These are phyloP conservation scores for Starmerella khaoyaiensis DNA, from an alignment of 805 yeast species.

Conservation along the genomic window DNA sequence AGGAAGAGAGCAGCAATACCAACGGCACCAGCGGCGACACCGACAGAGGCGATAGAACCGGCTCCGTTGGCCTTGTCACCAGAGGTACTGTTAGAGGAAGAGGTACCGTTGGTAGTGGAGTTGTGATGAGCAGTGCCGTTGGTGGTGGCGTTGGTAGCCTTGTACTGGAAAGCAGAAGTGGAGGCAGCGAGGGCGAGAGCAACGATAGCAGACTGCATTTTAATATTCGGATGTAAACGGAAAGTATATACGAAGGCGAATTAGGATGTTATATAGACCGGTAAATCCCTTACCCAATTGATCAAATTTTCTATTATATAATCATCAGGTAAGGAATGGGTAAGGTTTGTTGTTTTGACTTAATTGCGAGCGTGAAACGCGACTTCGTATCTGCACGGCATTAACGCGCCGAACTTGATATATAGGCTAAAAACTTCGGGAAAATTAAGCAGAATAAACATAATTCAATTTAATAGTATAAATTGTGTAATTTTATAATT, in stretches of 20 bases:
- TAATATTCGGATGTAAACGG: not conserved
- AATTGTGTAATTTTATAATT: too few species aligned
- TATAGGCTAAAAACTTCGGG: too few species aligned
- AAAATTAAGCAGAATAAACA: too few species aligned
- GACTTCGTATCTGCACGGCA: too few species aligned
- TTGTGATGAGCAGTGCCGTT: not conserved
- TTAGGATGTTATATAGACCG: not conserved
- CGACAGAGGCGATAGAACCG: conserved; percentile 11
- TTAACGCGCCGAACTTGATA: too few species aligned
- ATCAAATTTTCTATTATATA: too few species aligned
- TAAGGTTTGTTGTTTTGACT: too few species aligned
- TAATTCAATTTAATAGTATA: too few species aligned
- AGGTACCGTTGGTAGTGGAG: conserved; percentile 3
- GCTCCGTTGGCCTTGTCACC: conserved; percentile 10
- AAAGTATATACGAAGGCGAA: not conserved
- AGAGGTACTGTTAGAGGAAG: conserved; percentile 6
- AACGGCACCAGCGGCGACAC: conserved; percentile 18
- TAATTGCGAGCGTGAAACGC: too few species aligned
- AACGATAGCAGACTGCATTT: conserved; percentile 18
- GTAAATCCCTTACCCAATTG: not conserved
- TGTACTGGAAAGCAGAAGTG: conserved; percentile 10
- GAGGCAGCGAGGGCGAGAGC: conserved; percentile 19
- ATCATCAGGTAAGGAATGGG: too few species aligned
- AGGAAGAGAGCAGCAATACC: conserved; percentile 19
- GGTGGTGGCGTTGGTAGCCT: conserved; percentile 5